A percentile compares a stretch with the other conserved stretches of the same genome.
These are phyloP conservation scores for Lentinula sp. DNA, from an alignment of 768 basidiomycete genomes.

Conservation along the genomic window DNA sequence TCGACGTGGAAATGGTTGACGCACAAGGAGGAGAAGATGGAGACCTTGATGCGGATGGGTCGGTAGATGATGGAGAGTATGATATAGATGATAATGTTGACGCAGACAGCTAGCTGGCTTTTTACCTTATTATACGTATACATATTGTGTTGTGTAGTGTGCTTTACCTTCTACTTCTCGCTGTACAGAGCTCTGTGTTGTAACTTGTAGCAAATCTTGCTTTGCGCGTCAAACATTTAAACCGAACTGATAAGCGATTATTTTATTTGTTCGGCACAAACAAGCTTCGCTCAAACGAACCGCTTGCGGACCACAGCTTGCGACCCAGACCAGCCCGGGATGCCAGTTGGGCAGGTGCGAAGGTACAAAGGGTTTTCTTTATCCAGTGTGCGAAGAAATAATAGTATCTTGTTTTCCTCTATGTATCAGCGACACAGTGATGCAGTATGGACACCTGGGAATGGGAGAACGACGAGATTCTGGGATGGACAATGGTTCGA, in stretches of 20 bases:
- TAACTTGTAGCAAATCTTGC: neutral
- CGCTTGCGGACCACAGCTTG: constrained; percentile 4
- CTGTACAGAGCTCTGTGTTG: neutral
- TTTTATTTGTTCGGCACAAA: constrained; percentile 3
- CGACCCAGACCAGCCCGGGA: constrained; percentile 7
- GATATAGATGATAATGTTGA: constrained; percentile 27
- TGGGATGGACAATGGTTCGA: constrained; percentile 51
- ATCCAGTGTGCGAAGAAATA: neutral
- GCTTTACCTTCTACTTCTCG: neutral
- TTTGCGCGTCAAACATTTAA: constrained; percentile 15
- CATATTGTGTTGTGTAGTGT: neutral
- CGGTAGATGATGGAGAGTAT: constrained; percentile 33
- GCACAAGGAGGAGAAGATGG: constrained; percentile 16
- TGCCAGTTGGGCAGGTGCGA: constrained; percentile 3
- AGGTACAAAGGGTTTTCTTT: neutral
- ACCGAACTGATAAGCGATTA: constrained; percentile 12
- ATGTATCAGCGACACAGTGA: constrained; percentile 42
- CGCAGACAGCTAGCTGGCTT: neutral
- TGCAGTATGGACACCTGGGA: constrained; percentile 58
- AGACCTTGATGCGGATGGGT: constrained; percentile 23
- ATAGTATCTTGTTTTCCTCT: neutral
- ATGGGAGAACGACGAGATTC: constrained; percentile 47
- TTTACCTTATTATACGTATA: constrained; percentile 3
- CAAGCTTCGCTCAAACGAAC: constrained; percentile 7
- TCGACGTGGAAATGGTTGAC: constrained; percentile 1